These are phyloP conservation scores for Tagetes erecta DNA, from an alignment of 129 eudicot species.

Conservation along the genomic window DNA sequence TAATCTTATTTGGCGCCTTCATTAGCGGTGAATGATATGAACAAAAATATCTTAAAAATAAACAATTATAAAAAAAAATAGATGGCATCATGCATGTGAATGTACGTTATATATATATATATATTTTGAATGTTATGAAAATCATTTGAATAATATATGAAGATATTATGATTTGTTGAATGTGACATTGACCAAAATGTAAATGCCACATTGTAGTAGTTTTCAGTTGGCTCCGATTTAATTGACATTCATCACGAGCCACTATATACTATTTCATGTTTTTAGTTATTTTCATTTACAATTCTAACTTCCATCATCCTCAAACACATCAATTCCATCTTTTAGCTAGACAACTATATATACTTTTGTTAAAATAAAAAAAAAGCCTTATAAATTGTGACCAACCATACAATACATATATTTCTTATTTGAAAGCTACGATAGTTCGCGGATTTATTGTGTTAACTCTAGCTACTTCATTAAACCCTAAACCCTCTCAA, in stretches of 20 bases:
- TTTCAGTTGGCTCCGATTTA: slow-evolving; percentile 26
- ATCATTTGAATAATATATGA: slow-evolving; percentile 15
- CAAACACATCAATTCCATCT: slow-evolving; percentile 21
- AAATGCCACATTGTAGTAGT: slow-evolving; percentile 29
- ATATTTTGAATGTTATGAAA: slow-evolving; percentile 19
- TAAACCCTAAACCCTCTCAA: too few species aligned
- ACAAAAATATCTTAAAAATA: not conserved
- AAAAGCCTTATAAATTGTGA: not conserved
- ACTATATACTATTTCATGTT: not conserved
- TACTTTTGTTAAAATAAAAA: not conserved
- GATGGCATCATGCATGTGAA: not conserved
- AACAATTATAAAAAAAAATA: not conserved
- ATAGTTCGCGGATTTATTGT: too few species aligned
- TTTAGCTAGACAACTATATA: not conserved
- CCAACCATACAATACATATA: not conserved
- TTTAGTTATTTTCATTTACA: slow-evolving; percentile 15
- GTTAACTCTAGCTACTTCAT: too few species aligned
- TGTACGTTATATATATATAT: too few species aligned
- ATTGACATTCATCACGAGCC: slow-evolving; percentile 20
- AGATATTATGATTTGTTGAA: slow-evolving; percentile 24
- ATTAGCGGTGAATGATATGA: not conserved
- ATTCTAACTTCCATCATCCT: slow-evolving; percentile 17
- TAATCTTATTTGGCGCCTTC: not conserved
- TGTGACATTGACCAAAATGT: slow-evolving; percentile 32
- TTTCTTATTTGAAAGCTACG: too few species aligned